These are phyloP conservation scores for Scheffersomyces stambukii DNA, from an alignment of 1,139 yeast genomes.

Conservation along the genomic window DNA sequence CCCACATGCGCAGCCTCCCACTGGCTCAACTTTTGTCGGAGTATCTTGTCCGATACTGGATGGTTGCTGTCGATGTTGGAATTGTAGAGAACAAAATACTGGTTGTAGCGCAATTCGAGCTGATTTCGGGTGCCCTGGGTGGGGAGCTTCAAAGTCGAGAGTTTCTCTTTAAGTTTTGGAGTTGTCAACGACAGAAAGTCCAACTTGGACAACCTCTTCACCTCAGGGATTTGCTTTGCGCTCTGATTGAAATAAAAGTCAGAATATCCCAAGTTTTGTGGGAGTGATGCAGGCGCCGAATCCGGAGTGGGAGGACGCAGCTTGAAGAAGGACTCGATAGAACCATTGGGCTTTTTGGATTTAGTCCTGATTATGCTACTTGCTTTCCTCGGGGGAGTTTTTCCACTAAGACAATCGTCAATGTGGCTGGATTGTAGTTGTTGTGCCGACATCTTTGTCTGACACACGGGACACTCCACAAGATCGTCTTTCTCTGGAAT, in stretches of 20 bases:
- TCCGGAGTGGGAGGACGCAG: not conserved
- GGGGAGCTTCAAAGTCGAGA: slow-evolving; percentile 53
- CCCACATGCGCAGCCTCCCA: slow-evolving; percentile 64
- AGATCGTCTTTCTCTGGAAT: too few relatives aligned
- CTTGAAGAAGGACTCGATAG: slow-evolving; percentile 36
- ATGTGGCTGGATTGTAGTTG: slow-evolving; percentile 64
- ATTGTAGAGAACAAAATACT: slow-evolving; percentile 76
- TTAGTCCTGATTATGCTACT: slow-evolving; percentile 8
- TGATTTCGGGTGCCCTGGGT: slow-evolving; percentile 59
- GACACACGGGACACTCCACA: slow-evolving; percentile 73
- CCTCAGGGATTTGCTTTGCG: slow-evolving; percentile 21
- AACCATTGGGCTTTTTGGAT: slow-evolving; percentile 6
- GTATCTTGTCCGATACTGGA: slow-evolving; percentile 55
- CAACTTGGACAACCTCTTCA: slow-evolving; percentile 48
- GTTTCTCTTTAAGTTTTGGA: slow-evolving; percentile 57
- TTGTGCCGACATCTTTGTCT: slow-evolving; percentile 48
- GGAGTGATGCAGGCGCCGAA: not conserved
- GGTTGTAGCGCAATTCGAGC: slow-evolving; percentile 69
- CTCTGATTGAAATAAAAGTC: slow-evolving; percentile 31
- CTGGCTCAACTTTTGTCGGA: slow-evolving; percentile 52
- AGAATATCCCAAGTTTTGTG: slow-evolving; percentile 16
- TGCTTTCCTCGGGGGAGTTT: slow-evolving; percentile 6
- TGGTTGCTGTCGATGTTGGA: slow-evolving; percentile 75
- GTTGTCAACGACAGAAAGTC: slow-evolving; percentile 61
- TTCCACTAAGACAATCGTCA: slow-evolving; percentile 57